Base-by-base conservation (phyloP, 441 rosid species). In the Bruguiera hainesii region DNA sequence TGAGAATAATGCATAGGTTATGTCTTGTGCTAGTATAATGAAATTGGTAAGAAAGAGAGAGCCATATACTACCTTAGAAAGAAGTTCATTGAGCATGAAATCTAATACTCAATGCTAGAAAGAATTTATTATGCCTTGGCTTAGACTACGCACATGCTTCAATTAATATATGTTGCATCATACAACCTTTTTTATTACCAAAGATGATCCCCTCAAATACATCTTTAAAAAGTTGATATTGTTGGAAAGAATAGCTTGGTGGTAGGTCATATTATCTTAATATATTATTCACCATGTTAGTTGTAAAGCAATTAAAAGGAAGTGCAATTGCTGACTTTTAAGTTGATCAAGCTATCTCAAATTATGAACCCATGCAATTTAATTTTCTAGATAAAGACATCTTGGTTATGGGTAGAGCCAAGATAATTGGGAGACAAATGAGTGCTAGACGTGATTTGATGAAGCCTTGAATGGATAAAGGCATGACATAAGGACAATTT, bases 391-490 rank as follows among this genome's bases (percentile, higher is more conserved):
- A 65, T 65, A 61, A 56, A 6, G 16, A 65, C 1, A 20, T 53
- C 0, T 6, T 33, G 5, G 2, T 1, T 2, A 0, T 7, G 2
- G 3, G 5, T 3, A 10, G 7, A 0, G 19, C 0, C 9, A 31
- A 8, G 4, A 6, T 0, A 60, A 51, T n/a, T 6, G 1, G 1
- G 6, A 4, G 7, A 20, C 2, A 25, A 26, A 50, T 18, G 25
- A 4, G 1, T 42, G 42, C 46, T 1, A 15, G 0, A 30, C 30
- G 49, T 7, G 7, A 3, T 21, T 16, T 28, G 9, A 19, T 7
- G 5, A 15, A 7, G 28, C 15, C 1, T 23, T 3, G 2, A 55
- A 20, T 8, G 15, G 5, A 7, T 2, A 2, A 3, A 1, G 1
- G 9, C 26, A 6, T 21, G 23, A 8, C 2, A 23, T 23, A 7